Evolutionary conservation across 1,284 basidiomycete species (phyloP), one percentile per base, ranked within the genome.

Genomic region (Ceratorhiza oryzae-sativae): DNA sequence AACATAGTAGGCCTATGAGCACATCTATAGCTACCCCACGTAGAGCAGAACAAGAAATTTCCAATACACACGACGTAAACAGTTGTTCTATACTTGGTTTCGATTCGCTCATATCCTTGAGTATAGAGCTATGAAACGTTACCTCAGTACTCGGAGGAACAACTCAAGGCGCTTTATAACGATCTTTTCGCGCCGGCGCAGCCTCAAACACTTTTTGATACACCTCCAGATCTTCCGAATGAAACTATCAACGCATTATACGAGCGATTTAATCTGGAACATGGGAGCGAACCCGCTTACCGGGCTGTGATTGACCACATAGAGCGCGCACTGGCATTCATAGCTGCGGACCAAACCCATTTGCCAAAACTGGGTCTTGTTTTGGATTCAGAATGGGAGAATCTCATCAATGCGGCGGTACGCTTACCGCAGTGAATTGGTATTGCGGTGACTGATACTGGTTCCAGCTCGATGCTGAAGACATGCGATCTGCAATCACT

Each of bases 381-480:
- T 0, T 42, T 71, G 13, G 70, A 71, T 61, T 53, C 58, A 1
- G 70, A 71, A 45, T 71, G 70, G 70, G 56, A 71, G 41, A 8
- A 5, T 0, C 49, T 71, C 34, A 42, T 71, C 36, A 61, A 32
- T 9, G 36, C 56, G 39, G 48, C 70, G 3, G 70, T 71, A 34
- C 18, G 70, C 61, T 9, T n/a, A 25, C 32, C 32, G 12, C 10
- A 42, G 46, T 18, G 27, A 49, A 32, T 4, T 12, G 3, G 10
- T 34, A 9, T 18, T 5, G 1, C 39, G 49, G 10, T 49, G 34
- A 39, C 41, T 48, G 27, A 71, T 30, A n/a, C 23, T 3, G 10
- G 12, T 1, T n/a, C 13, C 73, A 85, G 83, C 75, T 84, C n/a
- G 72, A 78, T 20, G 75, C 77, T 32, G 73, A 77, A 3, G 83